phyloP scores from a whole-genome alignment of 1,284 basidiomycete genomes.

The Abortiporus biennis region DNA sequence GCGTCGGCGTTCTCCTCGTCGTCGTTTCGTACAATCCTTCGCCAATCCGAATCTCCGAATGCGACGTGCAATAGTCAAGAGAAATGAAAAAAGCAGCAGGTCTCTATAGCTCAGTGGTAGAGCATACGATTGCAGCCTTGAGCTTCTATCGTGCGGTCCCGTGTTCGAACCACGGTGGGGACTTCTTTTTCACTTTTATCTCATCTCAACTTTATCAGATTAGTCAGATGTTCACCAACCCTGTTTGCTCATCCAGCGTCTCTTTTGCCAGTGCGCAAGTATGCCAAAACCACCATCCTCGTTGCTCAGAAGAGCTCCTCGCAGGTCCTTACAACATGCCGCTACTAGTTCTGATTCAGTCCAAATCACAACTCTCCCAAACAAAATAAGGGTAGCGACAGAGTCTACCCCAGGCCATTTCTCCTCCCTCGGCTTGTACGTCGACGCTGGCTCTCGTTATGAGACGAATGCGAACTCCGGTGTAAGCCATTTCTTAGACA shows the following conservation, averaged over 20 bases:
- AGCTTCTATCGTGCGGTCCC: slow-evolving; percentile 21
- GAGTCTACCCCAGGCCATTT: slow-evolving; percentile 93
- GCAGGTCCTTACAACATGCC: slow-evolving; percentile 9
- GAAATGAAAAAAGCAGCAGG: too few relatives aligned
- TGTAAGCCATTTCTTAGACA: slow-evolving; percentile 87
- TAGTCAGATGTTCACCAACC: not conserved
- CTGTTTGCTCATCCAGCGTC: not conserved
- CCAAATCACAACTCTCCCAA: slow-evolving; percentile 83
- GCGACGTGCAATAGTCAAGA: too few relatives aligned
- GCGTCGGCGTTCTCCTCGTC: too few relatives aligned
- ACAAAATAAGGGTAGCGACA: slow-evolving; percentile 89
- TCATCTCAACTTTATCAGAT: not conserved
- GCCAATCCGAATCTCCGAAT: too few relatives aligned
- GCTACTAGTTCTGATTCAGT: slow-evolving; percentile 15
- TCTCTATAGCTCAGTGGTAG: slow-evolving; percentile 29
- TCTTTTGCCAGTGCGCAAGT: slow-evolving; percentile 4
- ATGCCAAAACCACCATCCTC: slow-evolving; percentile 19
- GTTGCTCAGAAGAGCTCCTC: slow-evolving; percentile 11
- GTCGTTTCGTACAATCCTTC: too few relatives aligned
- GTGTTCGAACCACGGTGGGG: slow-evolving; percentile 26
- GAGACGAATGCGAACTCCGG: slow-evolving; percentile 77
- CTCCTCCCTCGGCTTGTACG: slow-evolving; percentile 88
- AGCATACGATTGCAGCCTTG: slow-evolving; percentile 25
- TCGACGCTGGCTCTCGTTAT: slow-evolving; percentile 93
- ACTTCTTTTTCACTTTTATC: slow-evolving; percentile 16